Conservation (phyloP, 2,329 filamentous ascomycete species). For the Podosphaera fusca region DNA sequence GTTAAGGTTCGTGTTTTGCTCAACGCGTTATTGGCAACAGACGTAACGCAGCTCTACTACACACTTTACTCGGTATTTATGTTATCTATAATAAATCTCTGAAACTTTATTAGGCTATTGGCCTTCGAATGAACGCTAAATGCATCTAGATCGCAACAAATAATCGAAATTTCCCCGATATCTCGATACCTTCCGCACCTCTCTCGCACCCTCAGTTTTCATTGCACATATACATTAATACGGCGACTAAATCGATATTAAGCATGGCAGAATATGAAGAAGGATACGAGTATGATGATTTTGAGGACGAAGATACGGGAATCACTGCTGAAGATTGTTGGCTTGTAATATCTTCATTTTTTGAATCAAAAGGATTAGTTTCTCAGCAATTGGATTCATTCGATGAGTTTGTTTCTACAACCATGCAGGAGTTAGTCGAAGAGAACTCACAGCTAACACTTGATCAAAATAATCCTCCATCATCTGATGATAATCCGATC, state of each 20-base stretch:
- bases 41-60: neutral
- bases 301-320: slow-evolving; percentile 41
- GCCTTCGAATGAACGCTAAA: neutral
- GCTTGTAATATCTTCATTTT: slow-evolving; percentile 93
- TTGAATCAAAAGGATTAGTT: slow-evolving; percentile 83
- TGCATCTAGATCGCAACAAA: neutral
- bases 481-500: slow-evolving; percentile 53
- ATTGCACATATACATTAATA: neutral
- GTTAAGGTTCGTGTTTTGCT: neutral
- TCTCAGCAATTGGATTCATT: slow-evolving; percentile 97
- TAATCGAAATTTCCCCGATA: neutral
- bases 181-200: neutral
- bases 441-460: slow-evolving; percentile 84
- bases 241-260: neutral
- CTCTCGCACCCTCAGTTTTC: neutral
- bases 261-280: slow-evolving; percentile 19
- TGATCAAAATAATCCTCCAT: slow-evolving; percentile 69
- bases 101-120: neutral
- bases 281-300: slow-evolving; percentile 45
- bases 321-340: slow-evolving; percentile 97
- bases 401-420: slow-evolving; percentile 85
- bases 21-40: neutral
- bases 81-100: neutral
- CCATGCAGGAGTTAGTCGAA: slow-evolving; percentile 81
- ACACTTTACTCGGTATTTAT: neutral